Evolutionary conservation across 345 rosid genomes (phyloP).

Genomic region (Clarkia xantiana): DNA sequence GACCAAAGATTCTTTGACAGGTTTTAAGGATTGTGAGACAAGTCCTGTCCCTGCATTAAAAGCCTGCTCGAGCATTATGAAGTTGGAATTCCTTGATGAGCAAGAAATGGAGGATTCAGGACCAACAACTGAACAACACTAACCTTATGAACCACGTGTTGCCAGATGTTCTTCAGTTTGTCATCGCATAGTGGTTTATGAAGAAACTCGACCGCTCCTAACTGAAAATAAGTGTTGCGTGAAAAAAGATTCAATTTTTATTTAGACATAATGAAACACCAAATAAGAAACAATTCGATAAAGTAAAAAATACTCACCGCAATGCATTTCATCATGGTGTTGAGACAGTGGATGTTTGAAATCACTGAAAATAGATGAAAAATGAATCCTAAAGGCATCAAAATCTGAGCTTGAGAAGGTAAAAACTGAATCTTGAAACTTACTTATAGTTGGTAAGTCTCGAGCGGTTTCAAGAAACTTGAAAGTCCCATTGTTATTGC

Average conservation of each 20-base stretch:
- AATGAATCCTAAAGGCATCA: background rate
- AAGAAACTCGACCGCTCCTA: slow-evolving; percentile 95
- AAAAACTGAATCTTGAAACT: slow-evolving; percentile 15
- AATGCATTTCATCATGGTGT: slow-evolving; percentile 85
- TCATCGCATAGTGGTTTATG: slow-evolving; percentile 68
- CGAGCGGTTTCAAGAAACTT: slow-evolving; percentile 71
- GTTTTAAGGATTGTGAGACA: slow-evolving; percentile 45
- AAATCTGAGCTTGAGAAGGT: background rate
- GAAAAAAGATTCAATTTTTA: too few species aligned
- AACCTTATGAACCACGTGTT: slow-evolving; percentile 95
- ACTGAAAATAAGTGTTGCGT: slow-evolving; percentile 31
- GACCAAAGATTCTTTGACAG: slow-evolving; percentile 55
- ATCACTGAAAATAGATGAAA: slow-evolving; percentile 47
- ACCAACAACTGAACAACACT: background rate
- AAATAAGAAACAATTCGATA: background rate
- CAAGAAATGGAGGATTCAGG: background rate
- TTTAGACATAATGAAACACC: too few species aligned
- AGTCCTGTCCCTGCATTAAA: slow-evolving; percentile 46
- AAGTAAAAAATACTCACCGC: slow-evolving; percentile 37
- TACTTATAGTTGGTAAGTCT: slow-evolving; percentile 78
- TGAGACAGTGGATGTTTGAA: slow-evolving; percentile 64
- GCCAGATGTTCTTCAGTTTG: slow-evolving; percentile 86
- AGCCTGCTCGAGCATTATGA: slow-evolving; percentile 38
- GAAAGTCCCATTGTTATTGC: slow-evolving; percentile 32
- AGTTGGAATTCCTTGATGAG: slow-evolving; percentile 10